Base-by-base conservation (phyloP, 2,329 filamentous ascomycete species). In the Xylariales sp. region DNA sequence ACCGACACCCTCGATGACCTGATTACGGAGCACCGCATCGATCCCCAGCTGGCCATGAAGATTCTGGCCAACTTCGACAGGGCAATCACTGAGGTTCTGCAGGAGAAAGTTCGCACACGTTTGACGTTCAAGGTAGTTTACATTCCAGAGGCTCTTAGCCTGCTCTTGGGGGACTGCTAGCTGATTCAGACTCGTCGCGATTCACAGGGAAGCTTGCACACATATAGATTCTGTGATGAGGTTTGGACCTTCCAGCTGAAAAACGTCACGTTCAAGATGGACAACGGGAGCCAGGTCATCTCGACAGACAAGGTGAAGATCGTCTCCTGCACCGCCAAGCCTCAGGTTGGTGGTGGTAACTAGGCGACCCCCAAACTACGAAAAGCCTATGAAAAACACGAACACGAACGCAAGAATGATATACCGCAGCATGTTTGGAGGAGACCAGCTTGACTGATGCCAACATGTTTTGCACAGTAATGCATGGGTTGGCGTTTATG, bases 191-290 rank as follows among this genome's bases (percentile, higher is more conserved):
- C n/a, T n/a, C n/a, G n/a, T n/a, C n/a, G n/a, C n/a, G n/a, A n/a
- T n/a, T n/a, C n/a, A n/a, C 53, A 96, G 91, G 93, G 93, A 33
- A 93, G 94, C 59, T 82, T 98, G 46, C 90, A 97, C 61, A 97
- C 93, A 13, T 98, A 98, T 71, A 85, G 93, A 52, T 98, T 98
- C 76, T 98, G 93, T 70, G 93, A 98, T 66, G 93, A 98, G 69
- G 93, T 98, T 42, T 98, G 93, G 93, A 98, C 93, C 2, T 98
- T 98, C 63, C 78, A 98, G 41, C 95, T 98, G 66, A 96, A 96
- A 67, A 93, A 97, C 50, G 90, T 97, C 40, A 89, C 83, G n/a
- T 97, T 98, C 71, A 98, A 98, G 69, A 84, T 97, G 69, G 91
- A 97, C 53, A 88, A 85, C 37, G 75, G 74, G 50, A 79, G 77